Base-by-base conservation (phyloP, 768 basidiomycete genomes). In the Phlebiopsis gigantea region DNA sequence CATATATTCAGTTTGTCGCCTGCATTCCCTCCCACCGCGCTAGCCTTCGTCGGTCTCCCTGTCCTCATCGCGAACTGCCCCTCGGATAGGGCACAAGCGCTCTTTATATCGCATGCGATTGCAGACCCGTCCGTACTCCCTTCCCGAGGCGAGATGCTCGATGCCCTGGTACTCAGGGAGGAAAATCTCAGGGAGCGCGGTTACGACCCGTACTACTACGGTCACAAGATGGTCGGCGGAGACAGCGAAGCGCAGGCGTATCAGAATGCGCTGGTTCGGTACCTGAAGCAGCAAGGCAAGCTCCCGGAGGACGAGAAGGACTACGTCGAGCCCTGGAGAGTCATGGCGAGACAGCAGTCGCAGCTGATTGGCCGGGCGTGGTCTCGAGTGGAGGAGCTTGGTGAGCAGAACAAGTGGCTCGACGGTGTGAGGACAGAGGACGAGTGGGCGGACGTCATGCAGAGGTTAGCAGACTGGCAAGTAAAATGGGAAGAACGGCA, bases 1-100 rank as follows among this genome's bases (percentile, higher is more conserved):
- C 79, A 82, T 65, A 76, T 83, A 24, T 75, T 86, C 60, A 79
- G 78, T 14, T 67, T 83, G 42, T 73, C 75, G n/a, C 63, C 75
- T 4, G 63, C 67, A 7, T 69, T 79, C 52, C 82, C 82, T 0
- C 65, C 74, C 1, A 80, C 75, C 39, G 79, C 81, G 15, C 75
- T 84, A 22, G 73, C 79, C 4, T 82, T 85, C 65, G 70, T 83
- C 56, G 81, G 82, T 1, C 71, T 83, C 2, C 80, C 80, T 1
- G 71, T 75, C 4, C 64, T 71, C 48, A 75, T 79, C 34, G 68
- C 74, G 5, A 80, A 79, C 65, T 78, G 75, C 47, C 77, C 79
- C 2, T 75, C 75, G 14, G 77, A 79, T 62, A 62, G 70, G 49
- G 81, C 81, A 7, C 82, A 84, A 65, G 73, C 77, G 45, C 65